phyloP scores from a whole-genome alignment of 2,329 filamentous ascomycete species.

The Penicillium hesseltinei region DNA sequence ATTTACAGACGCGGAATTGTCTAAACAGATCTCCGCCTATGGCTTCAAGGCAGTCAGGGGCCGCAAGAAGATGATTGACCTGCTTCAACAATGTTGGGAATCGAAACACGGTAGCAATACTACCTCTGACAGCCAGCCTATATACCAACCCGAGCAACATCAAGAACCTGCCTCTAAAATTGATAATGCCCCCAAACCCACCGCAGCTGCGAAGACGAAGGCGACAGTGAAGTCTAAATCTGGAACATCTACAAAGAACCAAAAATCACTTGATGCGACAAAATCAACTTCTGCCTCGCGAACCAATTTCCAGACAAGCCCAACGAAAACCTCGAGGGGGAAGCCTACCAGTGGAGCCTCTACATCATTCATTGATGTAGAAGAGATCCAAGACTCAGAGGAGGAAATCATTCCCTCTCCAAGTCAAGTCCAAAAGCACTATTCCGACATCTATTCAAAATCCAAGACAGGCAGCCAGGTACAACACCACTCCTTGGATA shows the following conservation, averaged over 20 bases:
- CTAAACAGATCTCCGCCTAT: constrained; percentile 61
- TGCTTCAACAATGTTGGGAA: constrained; percentile 70
- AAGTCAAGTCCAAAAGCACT: constrained; percentile 24
- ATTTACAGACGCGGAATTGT: constrained; percentile 62
- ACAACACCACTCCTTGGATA: constrained; percentile 10
- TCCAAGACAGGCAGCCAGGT: constrained; percentile 1
- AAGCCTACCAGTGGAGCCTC: not conserved
- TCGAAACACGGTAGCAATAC: constrained; percentile 48
- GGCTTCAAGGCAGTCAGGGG: constrained; percentile 72
- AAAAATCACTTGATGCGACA: not conserved
- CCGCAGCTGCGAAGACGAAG: constrained; percentile 9
- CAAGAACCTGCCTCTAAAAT: not conserved
- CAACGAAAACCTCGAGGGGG: not conserved
- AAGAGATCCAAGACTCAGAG: constrained; percentile 41
- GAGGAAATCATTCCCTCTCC: constrained; percentile 35
- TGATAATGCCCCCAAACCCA: not conserved
- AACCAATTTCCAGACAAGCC: not conserved
- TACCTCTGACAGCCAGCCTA: constrained; percentile 8
- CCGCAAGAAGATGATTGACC: constrained; percentile 65
- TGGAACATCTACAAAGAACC: not conserved
- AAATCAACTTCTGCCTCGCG: not conserved
- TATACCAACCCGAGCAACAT: not conserved
- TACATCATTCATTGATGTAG: constrained; percentile 28
- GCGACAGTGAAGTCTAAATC: constrained; percentile 8
- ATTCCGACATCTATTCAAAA: constrained; percentile 8